Percentiles rank a stretch among this genome's conserved stretches.
Evolutionary conservation across 345 rosid species (phyloP).

Genomic region (Acer yangbiense): DNA sequence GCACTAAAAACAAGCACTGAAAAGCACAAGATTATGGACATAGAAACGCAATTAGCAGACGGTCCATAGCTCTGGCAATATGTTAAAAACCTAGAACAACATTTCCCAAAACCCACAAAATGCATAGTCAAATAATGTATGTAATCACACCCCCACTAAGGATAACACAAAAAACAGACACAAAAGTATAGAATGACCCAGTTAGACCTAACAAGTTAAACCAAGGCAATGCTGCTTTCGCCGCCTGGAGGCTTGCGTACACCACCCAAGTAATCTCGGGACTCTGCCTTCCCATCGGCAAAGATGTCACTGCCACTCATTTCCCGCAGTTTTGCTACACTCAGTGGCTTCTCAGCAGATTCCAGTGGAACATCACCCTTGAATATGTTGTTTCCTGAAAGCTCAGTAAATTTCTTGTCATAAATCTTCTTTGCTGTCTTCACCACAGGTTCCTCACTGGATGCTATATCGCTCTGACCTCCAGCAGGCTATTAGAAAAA

Average conservation of each 20-base stretch:
- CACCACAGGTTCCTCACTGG: conserved; percentile 41
- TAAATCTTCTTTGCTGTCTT: conserved; percentile 91
- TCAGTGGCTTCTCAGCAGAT: conserved; percentile 64
- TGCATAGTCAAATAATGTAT: conserved; percentile 44
- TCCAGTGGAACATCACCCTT: conserved; percentile 63
- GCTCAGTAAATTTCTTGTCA: conserved; percentile 72
- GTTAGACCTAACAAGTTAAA: conserved; percentile 52
- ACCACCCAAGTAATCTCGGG: conserved; percentile 89
- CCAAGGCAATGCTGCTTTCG: conserved; percentile 91
- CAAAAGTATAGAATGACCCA: conserved; percentile 22
- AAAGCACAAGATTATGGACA: conserved; percentile 40
- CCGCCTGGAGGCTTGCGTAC: conserved; percentile 99
- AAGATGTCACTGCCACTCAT: conserved; percentile 86
- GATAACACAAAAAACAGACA: conserved; percentile 40
- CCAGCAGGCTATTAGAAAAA: conserved; percentile 45
- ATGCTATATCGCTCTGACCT: conserved; percentile 34
- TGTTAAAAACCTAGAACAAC: conserved; percentile 40
- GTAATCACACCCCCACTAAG: conserved; percentile 43
- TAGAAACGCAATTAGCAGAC: conserved; percentile 43
- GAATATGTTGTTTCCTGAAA: conserved; percentile 87
- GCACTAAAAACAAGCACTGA: conserved; percentile 26
- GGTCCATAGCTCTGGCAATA: conserved; percentile 32
- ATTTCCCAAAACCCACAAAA: conserved; percentile 41
- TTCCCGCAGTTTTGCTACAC: conserved; percentile 75
- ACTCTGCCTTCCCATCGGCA: conserved; percentile 85